Base-by-base conservation (phyloP, 140 eudicot genomes). In the Flaveria floridana region DNA sequence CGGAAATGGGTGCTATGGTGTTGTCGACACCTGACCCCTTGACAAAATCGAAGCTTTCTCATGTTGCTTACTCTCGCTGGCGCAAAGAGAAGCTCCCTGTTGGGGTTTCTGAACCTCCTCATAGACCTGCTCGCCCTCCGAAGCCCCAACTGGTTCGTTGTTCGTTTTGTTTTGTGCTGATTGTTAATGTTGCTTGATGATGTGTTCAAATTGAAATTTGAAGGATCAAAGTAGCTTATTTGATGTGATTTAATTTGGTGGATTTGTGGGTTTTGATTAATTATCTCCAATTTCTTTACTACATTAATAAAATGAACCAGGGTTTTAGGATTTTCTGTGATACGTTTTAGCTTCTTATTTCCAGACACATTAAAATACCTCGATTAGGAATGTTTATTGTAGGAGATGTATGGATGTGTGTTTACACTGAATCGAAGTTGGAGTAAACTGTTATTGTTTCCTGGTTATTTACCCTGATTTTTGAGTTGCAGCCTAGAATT, bases 1-100 rank as follows among this genome's bases (percentile, higher is more conserved):
- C 97, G 5, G 97, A 90, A 68, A 82, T 94, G 85, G 99, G 92
- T 9, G 73, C 86, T 76, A 71, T 87, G 72, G 95, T 94, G 23
- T 85, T 94, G 18, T 83, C 91, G 15, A 90, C 99, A 7, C 34
- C 79, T 30, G 97, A 94, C 82, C 97, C 99, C 20, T 55, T 85
- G 1, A 53, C 46, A 6, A 94, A 90, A 79, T 87, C 97, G 11
- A 80, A 21, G 76, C 90, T 94, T 72, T 88, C 99, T 20, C 99
- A 94, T 74, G 62, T 88, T 71, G 96, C 90, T 55, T 94, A 76
- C 62, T 58, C 82, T 4, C 85, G 50, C 20, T 94, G 91, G 91
- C 81, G 82, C 23, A 78, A n/a, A 20, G 78, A 82, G 51, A 83
- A 84, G 12, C 78, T 94, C 12, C 89, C 94, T 2, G 42, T 90